Evolutionary conservation across 371 early-diverging fungal species (phyloP).

Genomic region (Rhizopus microsporus): DNA sequence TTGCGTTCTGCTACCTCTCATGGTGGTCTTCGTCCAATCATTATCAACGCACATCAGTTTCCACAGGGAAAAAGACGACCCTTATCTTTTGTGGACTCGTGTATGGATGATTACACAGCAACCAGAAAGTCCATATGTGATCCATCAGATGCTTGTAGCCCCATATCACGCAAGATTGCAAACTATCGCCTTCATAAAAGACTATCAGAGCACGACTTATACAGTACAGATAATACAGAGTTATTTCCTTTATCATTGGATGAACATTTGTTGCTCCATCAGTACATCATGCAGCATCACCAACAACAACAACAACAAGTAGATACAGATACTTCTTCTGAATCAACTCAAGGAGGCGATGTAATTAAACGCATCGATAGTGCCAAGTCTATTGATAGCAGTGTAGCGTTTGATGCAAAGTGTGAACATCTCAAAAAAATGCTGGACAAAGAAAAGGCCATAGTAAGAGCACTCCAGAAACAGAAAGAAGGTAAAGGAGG

Average conservation of each 20-base stretch:
- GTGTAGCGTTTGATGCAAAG: slow-evolving; percentile 12
- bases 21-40: background rate
- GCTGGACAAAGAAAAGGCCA: slow-evolving; percentile 43
- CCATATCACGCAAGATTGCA: background rate
- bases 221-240: too few species aligned
- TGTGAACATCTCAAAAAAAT: slow-evolving; percentile 20
- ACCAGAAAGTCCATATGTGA: background rate
- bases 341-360: slow-evolving; percentile 12
- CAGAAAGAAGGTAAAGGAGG: slow-evolving; percentile 45
- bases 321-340: slow-evolving; percentile 17
- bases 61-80: slow-evolving; percentile 15
- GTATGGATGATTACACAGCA: background rate
- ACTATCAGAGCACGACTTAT: background rate
- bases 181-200: background rate
- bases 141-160: background rate
- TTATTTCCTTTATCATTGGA: background rate
- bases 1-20: slow-evolving; percentile 1
- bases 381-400: slow-evolving; percentile 16
- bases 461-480: slow-evolving; percentile 39
- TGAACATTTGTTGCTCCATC: background rate
- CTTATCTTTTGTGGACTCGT: slow-evolving; percentile 18
- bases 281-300: background rate
- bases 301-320: slow-evolving; percentile 1
- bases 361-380: slow-evolving; percentile 20
- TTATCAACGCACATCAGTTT: slow-evolving; percentile 10